Conservation (phyloP, 176 grass and related monocot species). For the Hordeum marinum region DNA sequence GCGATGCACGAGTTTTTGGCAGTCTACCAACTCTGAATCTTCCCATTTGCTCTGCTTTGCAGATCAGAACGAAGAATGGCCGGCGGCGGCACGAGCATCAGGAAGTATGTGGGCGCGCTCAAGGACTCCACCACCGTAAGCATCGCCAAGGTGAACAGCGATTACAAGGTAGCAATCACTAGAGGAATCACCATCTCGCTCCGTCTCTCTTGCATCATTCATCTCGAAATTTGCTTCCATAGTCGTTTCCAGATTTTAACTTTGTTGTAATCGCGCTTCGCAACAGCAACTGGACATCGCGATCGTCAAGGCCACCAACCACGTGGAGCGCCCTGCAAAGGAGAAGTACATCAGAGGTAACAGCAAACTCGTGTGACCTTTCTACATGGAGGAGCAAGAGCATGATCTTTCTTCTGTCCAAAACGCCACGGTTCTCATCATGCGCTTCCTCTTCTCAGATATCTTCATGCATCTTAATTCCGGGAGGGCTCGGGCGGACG, state of each 20-base stretch:
- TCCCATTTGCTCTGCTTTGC: background rate
- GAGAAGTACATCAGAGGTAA: conserved; percentile 86
- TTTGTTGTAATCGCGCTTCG: too few relatives aligned
- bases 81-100: conserved; percentile 66
- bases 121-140: conserved; percentile 90
- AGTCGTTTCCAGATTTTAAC: too few relatives aligned
- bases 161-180: conserved; percentile 64
- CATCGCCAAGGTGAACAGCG: conserved; percentile 95
- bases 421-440: background rate
- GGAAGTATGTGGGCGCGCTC: conserved; percentile 85
- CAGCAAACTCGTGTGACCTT: background rate
- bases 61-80: conserved; percentile 1
- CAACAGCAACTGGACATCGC: conserved; percentile 83
- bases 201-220: background rate
- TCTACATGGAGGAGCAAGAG: background rate
- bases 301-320: conserved; percentile 94
- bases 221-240: background rate
- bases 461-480: conserved; percentile 81
- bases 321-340: conserved; percentile 66
- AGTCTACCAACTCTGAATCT: background rate
- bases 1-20: too few relatives aligned
- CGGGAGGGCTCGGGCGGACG: conserved; percentile 75
- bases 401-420: background rate
- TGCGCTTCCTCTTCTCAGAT: conserved; percentile 35
- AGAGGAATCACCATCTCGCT: background rate